Evolutionary conservation across 768 basidiomycete species (phyloP).

Genomic region (Rhodotorula paludigena): DNA sequence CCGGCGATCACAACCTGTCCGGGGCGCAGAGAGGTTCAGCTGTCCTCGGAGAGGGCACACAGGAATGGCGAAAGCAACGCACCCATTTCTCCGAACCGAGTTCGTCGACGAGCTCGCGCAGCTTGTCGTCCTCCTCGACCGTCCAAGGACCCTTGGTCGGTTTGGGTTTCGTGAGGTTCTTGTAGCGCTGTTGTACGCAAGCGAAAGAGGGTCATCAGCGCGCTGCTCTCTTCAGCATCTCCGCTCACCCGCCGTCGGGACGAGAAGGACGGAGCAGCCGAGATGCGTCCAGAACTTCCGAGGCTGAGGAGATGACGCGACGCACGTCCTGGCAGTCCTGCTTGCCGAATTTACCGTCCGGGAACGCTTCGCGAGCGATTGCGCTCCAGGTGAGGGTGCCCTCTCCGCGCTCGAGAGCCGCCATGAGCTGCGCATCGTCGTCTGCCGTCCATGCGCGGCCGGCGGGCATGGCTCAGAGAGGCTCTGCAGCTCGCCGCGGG

Average conservation of each 20-base stretch:
- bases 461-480: background rate
- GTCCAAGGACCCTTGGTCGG: conserved; percentile 41
- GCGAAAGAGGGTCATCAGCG: background rate
- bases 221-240: background rate
- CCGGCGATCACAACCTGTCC: conserved; percentile 35
- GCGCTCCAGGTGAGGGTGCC: conserved; percentile 25
- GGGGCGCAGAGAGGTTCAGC: background rate
- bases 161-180: conserved; percentile 27
- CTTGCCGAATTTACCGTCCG: conserved; percentile 28
- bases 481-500: background rate
- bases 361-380: conserved; percentile 32
- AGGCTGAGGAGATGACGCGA: too few relatives aligned
- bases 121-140: conserved; percentile 25
- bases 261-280: too few relatives aligned
- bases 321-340: conserved; percentile 27
- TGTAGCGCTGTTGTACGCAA: conserved; percentile 26
- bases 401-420: conserved; percentile 18
- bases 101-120: conserved; percentile 28
- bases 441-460: background rate
- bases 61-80: background rate
- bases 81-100: conserved; percentile 43
- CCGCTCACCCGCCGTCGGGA: background rate
- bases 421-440: conserved; percentile 18
- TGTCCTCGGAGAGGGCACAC: background rate
- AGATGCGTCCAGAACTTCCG: too few relatives aligned